Evolutionary conservation across 192 early-diverging fungal genomes (phyloP), one percentile per base, ranked within the genome.

Genomic region (Pilaira anomala): DNA sequence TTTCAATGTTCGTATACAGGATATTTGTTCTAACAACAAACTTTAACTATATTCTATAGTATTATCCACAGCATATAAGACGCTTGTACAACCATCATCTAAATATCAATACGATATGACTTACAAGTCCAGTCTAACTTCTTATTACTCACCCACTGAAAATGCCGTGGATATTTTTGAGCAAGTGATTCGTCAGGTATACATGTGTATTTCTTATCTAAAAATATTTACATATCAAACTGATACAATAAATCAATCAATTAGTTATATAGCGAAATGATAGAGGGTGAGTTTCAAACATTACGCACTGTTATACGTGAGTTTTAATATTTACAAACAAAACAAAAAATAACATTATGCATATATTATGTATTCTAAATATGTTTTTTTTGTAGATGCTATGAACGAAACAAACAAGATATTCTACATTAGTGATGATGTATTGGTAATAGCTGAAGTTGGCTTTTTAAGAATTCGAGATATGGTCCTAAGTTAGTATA

Each of bases 281-380:
- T 83, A 78, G 80, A 83, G 54, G 80, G 80, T 29, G 80, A 83
- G 62, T 83, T 83, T 65, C 78, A 83, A 51, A 79, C 74, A 36
- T 80, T 83, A 22, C 68, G 80, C 3, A 72, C 78, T 40, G 76
- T 83, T 72, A 78, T 83, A 36, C 75, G 80, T 83, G 76, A 69
- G 78, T 76, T 24, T 48, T 28, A 13, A 26, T 19, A 39, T 13
- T 18, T 41, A 14, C 29, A 21, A 24, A 13, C 7, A 18, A 36
- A 25, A 26, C 36, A 9, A 9, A 18, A 36, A 25, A 26, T 24
- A 9, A 9, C 6, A 18, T 11, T 14, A 40, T 29, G 30, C 41
- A 19, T 28, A 19, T 28, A 49, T 48, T 36, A 25, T 46, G 51
- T 68, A 19, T 13, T 33, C 2, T 29, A 14, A 22, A 76, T 66